Base-by-base conservation (phyloP, 2,329 filamentous ascomycete species). In the Tolypocladium capitatum region DNA sequence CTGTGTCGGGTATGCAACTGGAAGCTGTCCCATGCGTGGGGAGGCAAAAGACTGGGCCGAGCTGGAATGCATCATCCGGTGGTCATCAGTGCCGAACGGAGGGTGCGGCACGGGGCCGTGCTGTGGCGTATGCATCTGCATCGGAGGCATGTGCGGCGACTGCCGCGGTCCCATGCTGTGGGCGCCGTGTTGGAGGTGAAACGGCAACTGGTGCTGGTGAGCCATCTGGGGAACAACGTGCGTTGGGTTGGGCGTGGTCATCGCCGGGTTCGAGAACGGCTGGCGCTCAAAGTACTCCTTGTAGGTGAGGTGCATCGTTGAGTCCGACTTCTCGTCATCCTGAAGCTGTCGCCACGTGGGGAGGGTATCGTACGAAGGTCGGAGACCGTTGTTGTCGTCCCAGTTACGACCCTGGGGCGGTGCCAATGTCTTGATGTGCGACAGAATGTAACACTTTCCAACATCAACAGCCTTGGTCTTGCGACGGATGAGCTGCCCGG, bases 41-140 rank as follows among this genome's bases (percentile, higher is more conserved):
- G 90, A 95, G 9, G 86, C 84, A 63, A 88, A 92, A 3, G 88
- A 87, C 57, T 90, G 88, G 4, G 82, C 82, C 24, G 86, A 89
- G 55, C 83, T 89, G 7, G 83, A 85, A 49, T 86, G 86, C 68
- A 92, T 85, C 86, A 96, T 94, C 46, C 89, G 80, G 59, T 90
- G 86, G 49, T 89, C 85, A 55, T 94, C 90, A 55, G 81, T 82
- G 57, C 83, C 86, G 55, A 82, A 85, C 3, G 78, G 76, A 16
- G 75, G 74, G 46, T 79, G 78, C 38, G 81, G 77, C 6, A 75
- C 77, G 53, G 84, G 84, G 4, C 68, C 72, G 57, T 89, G 86
- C 49, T 85, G 84, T 51, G 83, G 82, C 27, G 75, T 76, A 57
- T 88, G 84, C 65, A 88, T 81, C 58, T 84, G 84, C 62, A 89